Evolutionary conservation across 2,329 filamentous ascomycete species (phyloP), one percentile per base, ranked within the genome.

Genomic region (Fusarium concolor): DNA sequence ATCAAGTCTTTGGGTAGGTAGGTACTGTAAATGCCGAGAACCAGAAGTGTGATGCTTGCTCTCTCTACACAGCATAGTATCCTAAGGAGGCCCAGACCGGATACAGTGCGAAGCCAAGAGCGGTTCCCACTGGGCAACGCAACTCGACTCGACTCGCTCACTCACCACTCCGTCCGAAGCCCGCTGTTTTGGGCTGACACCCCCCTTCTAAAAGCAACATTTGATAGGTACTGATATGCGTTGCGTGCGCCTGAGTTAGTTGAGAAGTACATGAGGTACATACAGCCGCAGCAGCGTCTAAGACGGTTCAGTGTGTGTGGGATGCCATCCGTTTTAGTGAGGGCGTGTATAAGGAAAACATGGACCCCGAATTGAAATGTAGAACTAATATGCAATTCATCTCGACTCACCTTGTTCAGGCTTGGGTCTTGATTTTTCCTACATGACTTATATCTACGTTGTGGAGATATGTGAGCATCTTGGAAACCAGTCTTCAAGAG

Each of bases 241-340:
- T 20, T 55, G 9, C 28, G 17, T 38, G 39, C 22, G 29, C 24
- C 49, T 28, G 28, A 33, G 22, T 41, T 31, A 43, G 51, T 47
- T 51, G 55, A 39, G 49, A 68, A 71, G 68, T 74, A 74, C 71
- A 56, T 74, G 43, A 45, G 67, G 71, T 74, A 74, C 71, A 63
- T 71, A 70, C 68, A 74, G 70, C 71, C 71, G 71, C 71, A 73
- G 58, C 57, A 61, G 49, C 62, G 58, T 60, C 28, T 41, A 51
- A 53, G 38, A 39, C 39, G 15, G 28, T 56, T 44, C 42, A 39
- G 51, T 31, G 44, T 53, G 45, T 24, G 22, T 24, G 6, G 14
- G 7, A 28, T 29, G 31, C 35, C 11, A 18, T 39, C 29, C 29
- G 35, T 28, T 53, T 31, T 45, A 18, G 37, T 28, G 24, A 7